Base-by-base conservation (phyloP, 177 flowering plant species). In the Vitis hybrid region DNA sequence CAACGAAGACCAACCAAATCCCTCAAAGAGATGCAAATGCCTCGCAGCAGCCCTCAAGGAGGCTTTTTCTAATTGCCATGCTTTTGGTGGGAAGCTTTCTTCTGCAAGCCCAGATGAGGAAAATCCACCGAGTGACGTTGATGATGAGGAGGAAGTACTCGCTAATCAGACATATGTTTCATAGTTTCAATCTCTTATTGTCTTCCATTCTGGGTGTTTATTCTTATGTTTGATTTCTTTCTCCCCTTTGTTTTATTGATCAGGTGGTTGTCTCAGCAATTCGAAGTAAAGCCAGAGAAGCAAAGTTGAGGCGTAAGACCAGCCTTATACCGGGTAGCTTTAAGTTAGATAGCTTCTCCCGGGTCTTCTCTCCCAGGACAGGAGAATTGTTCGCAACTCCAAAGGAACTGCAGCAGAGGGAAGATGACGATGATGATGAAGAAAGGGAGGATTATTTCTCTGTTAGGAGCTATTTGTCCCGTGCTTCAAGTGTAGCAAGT, bases 251-350 rank as follows among this genome's bases (percentile, higher is more conserved):
- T 0, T 27, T 19, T 57, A 62, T 55, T 58, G 63, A 10, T 55
- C 83, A 89, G 93, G 83, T 72, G 51, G 74, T 90, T 32, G 83
- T 90, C 60, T 82, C 84, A 50, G 84, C 75, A 2, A 80, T 90
- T 59, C 81, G 88, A 50, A 85, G 76, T 15, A 71, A 83, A 64
- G 87, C 87, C 48, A 84, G 80, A 82, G 91, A 89, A 72, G 82
- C 82, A 0, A 88, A 85, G 72, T 18, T 74, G 79, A 87, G 79
- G 68, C 81, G 81, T 1, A 84, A 78, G 73, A 73, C 80, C 6
- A 52, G 62, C 30, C 30, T 27, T 27, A 3, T 27, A 27, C 0
- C 30, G 30, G 30, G 0, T 27, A 27, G 30, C 64, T 13, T 75
- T 21, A 59, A 55, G 54, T 64, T 57, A 3, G 86, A 86, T 6